These are phyloP conservation scores for Neobulgaria alba DNA, from an alignment of 2,329 filamentous ascomycete genomes.

Conservation along the genomic window DNA sequence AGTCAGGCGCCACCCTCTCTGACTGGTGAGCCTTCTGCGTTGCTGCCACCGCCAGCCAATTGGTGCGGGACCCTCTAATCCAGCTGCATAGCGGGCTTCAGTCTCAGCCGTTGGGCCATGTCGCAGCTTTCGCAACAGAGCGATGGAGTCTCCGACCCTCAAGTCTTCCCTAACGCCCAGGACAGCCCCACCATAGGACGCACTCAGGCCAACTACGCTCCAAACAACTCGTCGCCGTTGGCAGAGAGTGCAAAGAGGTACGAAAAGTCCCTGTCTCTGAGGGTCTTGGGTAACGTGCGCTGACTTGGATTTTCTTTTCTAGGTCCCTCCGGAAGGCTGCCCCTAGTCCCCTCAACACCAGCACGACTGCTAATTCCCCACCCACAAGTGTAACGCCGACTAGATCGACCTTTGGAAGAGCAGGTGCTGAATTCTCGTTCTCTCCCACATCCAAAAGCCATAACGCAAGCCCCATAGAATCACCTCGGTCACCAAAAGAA, in stretches of 20 bases:
- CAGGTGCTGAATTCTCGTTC: conserved; percentile 12
- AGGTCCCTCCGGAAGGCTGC: conserved; percentile 28
- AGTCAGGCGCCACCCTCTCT: conserved; percentile 16
- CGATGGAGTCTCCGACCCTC: conserved; percentile 22
- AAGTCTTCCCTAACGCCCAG: conserved; percentile 15
- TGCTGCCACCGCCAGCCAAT: conserved; percentile 11
- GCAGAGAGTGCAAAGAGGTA: conserved; percentile 24
- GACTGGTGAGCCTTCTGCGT: conserved; percentile 11
- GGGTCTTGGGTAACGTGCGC: conserved; percentile 14
- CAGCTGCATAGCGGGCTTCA: conserved; percentile 17
- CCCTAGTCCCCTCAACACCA: conserved; percentile 29
- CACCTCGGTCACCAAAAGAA: conserved; percentile 28
- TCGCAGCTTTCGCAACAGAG: conserved; percentile 27
- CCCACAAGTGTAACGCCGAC: conserved; percentile 26
- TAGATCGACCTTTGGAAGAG: conserved; percentile 22
- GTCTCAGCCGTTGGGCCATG: conserved; percentile 24
- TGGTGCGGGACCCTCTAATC: conserved; percentile 6
- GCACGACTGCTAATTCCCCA: conserved; percentile 23
- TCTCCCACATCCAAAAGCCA: not conserved
- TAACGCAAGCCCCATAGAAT: not conserved
- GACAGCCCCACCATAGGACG: conserved; percentile 25
- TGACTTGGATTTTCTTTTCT: conserved; percentile 12
- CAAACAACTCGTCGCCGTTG: conserved; percentile 19
- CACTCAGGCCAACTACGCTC: conserved; percentile 16
- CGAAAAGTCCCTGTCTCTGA: conserved; percentile 10